phyloP scores from a whole-genome alignment of 345 rosid species.

The Corchorus capsularis region DNA sequence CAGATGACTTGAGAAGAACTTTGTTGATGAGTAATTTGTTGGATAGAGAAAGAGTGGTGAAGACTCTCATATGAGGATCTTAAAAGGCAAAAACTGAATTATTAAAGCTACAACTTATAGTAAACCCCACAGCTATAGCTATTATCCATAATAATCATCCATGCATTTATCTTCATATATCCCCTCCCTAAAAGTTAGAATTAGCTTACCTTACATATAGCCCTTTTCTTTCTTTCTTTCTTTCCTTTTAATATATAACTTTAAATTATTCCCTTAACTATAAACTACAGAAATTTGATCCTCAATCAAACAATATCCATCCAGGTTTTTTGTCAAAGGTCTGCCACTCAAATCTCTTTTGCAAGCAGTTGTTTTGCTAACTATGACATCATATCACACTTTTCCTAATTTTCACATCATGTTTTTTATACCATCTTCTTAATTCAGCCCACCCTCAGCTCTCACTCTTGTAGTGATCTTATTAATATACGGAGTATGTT shows the following conservation, averaged over 20 bases:
- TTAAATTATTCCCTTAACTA: conserved; percentile 11
- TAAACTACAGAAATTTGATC: background rate
- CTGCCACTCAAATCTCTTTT: background rate
- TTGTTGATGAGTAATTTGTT: too few species aligned
- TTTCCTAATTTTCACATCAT: background rate
- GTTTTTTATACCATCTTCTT: background rate
- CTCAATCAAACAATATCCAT: background rate
- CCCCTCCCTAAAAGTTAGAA: conserved; percentile 9
- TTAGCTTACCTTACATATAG: background rate
- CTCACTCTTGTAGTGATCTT: background rate
- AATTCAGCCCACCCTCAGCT: background rate
- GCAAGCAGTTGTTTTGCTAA: background rate
- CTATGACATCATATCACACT: conserved; percentile 10
- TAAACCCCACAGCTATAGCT: conserved; percentile 1
- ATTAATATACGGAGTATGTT: background rate
- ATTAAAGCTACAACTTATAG: conserved; percentile 11
- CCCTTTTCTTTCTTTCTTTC: background rate
- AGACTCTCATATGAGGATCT: conserved; percentile 21
- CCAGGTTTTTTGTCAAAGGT: conserved; percentile 17
- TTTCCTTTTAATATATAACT: background rate
- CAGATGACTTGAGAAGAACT: too few species aligned
- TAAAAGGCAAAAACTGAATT: background rate
- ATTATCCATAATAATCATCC: background rate
- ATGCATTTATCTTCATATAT: background rate
- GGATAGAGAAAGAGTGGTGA: background rate